Conservation (phyloP, 106 monocot species). For the Allium sativum region DNA sequence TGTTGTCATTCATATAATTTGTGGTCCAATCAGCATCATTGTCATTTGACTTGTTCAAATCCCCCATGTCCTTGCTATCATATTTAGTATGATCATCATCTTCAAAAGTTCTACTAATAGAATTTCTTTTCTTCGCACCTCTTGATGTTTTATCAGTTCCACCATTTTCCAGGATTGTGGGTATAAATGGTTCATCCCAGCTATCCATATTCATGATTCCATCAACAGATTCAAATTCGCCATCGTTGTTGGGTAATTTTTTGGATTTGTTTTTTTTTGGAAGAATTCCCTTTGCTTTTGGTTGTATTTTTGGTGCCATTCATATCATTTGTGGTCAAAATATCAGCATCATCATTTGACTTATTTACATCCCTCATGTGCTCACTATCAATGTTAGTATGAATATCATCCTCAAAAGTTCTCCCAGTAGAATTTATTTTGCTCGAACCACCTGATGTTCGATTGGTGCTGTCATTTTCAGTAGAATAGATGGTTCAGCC, state of each 20-base stretch:
- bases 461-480: no score
- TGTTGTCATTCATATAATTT: conserved; percentile 5
- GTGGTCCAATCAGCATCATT: background rate
- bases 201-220: no score
- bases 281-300: background rate
- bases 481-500: no score
- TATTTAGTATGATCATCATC: background rate
- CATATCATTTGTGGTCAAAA: background rate
- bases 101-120: background rate
- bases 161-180: no score
- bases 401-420: background rate
- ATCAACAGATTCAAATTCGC: no score
- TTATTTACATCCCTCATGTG: background rate
- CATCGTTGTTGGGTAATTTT: background rate
- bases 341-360: background rate
- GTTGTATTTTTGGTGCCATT: background rate
- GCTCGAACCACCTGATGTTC: background rate
- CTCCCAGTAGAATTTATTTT: background rate
- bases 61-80: background rate
- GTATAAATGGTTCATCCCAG: no score
- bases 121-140: background rate
- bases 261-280: background rate
- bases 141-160: background rate
- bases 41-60: background rate
- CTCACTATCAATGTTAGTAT: background rate